Evolutionary conservation across 2,329 filamentous ascomycete species (phyloP), one percentile per base, ranked within the genome.

Genomic region (Clonostachys chloroleuca): DNA sequence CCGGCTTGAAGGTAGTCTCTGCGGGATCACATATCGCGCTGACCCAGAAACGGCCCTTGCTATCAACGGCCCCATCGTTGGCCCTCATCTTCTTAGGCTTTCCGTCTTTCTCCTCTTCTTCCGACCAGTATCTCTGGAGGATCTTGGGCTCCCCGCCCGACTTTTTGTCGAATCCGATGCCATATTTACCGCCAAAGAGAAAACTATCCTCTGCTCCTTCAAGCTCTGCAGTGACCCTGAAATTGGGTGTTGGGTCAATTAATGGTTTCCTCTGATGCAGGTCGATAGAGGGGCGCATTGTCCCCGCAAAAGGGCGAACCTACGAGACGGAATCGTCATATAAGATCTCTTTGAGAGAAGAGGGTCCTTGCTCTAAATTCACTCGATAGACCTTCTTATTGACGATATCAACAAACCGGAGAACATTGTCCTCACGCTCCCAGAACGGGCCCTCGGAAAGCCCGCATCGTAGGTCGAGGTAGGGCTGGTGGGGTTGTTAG

Each of bases 381-480:
- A 54, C 49, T 2, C 52, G 47, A 34, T 54, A 54, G 12, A 54
- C 51, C 12, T 17, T 36, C 16, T 43, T 40, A 14, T 49, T 49
- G 13, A 49, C 47, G 34, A 54, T 54, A 39, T 54, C 52, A 6
- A 52, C 51, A 42, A 54, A 52, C 18, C 52, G 52, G 9, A 54
- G 49, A n/a, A 54, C n/a, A 35, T 54, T 54, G 5, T 33, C 49
- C 14, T 50, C 42, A 20, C 35, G 20, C 37, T 54, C 52, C 51
- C 47, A 51, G 34, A 48, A 50, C 10, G 49, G 49, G 20, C 51
- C 48, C 43, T 54, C 52, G 4, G 49, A 41, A 5, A 54, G 49
- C 6, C 49, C 51, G 45, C 49, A 54, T 13, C 51, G 46, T 17
- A 51, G 40, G 42, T 54, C 47, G n/a, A 54, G 34, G 16, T 44